These are phyloP conservation scores for Sporothrix phasma DNA, from an alignment of 2,329 filamentous ascomycete species.

Conservation along the genomic window DNA sequence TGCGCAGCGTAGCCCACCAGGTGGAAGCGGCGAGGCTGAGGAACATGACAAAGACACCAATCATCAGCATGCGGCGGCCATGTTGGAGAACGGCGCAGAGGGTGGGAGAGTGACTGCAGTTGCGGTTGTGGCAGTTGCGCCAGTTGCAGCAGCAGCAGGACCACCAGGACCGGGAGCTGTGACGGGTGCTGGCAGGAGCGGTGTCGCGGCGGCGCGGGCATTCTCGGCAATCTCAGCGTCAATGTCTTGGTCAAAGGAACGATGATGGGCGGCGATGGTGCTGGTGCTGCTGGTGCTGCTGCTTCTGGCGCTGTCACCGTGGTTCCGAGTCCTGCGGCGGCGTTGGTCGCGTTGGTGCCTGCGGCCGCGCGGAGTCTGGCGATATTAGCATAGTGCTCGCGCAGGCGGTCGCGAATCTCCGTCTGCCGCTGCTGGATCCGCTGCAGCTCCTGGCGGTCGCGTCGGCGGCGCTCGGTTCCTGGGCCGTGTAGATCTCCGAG, in stretches of 20 bases:
- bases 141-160: slow-evolving; percentile 23
- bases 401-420: slow-evolving; percentile 4
- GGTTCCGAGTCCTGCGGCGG: slow-evolving; percentile 6
- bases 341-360: neutral
- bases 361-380: neutral
- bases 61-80: slow-evolving; percentile 48
- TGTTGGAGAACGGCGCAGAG: slow-evolving; percentile 39
- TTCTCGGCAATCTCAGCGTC: slow-evolving; percentile 47
- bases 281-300: neutral
- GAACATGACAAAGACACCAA: slow-evolving; percentile 46
- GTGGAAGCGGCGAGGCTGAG: slow-evolving; percentile 49
- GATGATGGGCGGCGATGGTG: slow-evolving; percentile 37
- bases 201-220: slow-evolving; percentile 24
- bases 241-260: slow-evolving; percentile 55
- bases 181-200: slow-evolving; percentile 12
- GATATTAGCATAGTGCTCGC: slow-evolving; percentile 22
- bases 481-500: slow-evolving; percentile 49
- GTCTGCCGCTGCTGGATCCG: slow-evolving; percentile 23
- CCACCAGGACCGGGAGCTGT: slow-evolving; percentile 21
- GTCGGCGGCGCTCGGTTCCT: slow-evolving; percentile 45
- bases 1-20: slow-evolving; percentile 47
- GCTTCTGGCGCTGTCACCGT: neutral
- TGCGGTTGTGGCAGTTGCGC: slow-evolving; percentile 25
- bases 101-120: slow-evolving; percentile 23
- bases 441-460: slow-evolving; percentile 28